Evolutionary conservation across 1,284 basidiomycete species (phyloP), one percentile per base, ranked within the genome.

Genomic region (Cryptococcus depauperatus): DNA sequence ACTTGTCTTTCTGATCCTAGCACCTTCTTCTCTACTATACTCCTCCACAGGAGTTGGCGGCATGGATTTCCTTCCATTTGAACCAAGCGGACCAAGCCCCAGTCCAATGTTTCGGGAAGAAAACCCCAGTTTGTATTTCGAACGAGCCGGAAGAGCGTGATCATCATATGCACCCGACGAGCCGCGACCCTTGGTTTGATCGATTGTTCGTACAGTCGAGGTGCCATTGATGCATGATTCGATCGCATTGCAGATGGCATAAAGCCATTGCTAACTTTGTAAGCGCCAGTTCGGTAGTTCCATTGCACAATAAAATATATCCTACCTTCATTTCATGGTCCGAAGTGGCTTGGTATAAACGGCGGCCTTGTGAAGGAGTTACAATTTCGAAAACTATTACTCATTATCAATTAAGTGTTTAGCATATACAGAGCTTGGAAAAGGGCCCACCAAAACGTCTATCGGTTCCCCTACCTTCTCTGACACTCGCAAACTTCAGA

Each of bases 211-310:
- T n/a, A 73, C 61, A 0, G 73, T 70, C 2, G 66, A 68, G 0
- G 71, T 73, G 3, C 72, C 75, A 55, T 76, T 76, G 47, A 76
- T 64, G 34, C 74, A 58, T 33, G 73, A 74, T 57, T 77, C 75
- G 44, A 76, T 75, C 21, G 74, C 74, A 43, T 72, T 73, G 33
- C 68, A 66, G 41, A 77, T 75, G 5, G 75, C 72, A 33, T 72
- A 66, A 25, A 76, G 65, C 76, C 76, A 77, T 42, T 70, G 61
- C 61, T 68, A 37, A 16, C 3, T 26, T 23, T 34, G 37, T 5
- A n/a, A n/a, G 25, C 8, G 34, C 54, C 37, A 56, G 50, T 26
- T 16, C 16, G n/a, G 13, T 4, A 4, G 5, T n/a, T 21, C 25
- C 30, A 14, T 16, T 6, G 19, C 35, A 21, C 23, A 32, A 32